Evolutionary conservation across 768 basidiomycete genomes (phyloP).

Genomic region (Tylopilus subfusipes): DNA sequence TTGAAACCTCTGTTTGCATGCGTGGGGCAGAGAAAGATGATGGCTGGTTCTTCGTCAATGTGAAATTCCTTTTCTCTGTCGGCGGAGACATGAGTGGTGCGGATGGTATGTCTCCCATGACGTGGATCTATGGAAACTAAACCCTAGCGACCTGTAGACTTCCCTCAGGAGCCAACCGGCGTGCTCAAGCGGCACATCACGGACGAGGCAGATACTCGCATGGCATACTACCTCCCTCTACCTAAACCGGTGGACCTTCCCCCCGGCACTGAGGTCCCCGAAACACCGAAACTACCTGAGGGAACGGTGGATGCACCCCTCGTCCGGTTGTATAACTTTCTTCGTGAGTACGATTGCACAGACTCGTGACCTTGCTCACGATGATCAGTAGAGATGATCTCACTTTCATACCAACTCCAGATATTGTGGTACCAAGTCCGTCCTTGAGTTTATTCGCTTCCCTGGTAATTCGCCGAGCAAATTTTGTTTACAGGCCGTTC

Average conservation of each 20-base stretch:
- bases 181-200: slow-evolving; percentile 63
- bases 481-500: slow-evolving; percentile 47
- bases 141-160: slow-evolving; percentile 43
- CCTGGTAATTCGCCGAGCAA: not conserved
- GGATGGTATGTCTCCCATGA: slow-evolving; percentile 47
- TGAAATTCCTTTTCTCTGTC: slow-evolving; percentile 69
- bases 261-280: slow-evolving; percentile 40
- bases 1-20: slow-evolving; percentile 71
- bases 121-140: not conserved
- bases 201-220: slow-evolving; percentile 67
- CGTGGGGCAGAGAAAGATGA: slow-evolving; percentile 65
- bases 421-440: slow-evolving; percentile 76
- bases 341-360: slow-evolving; percentile 55
- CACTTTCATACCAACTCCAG: slow-evolving; percentile 88
- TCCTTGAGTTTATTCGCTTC: not conserved
- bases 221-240: slow-evolving; percentile 59
- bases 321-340: slow-evolving; percentile 80
- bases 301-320: slow-evolving; percentile 78
- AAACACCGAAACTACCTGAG: slow-evolving; percentile 49
- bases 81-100: slow-evolving; percentile 70
- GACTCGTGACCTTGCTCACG: not conserved
- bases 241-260: slow-evolving; percentile 41
- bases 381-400: slow-evolving; percentile 70
- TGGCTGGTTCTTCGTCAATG: slow-evolving; percentile 83
- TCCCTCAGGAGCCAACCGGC: slow-evolving; percentile 65